These are phyloP conservation scores for Medicago lupulina DNA, from an alignment of 306 rosid genomes.

Conservation along the genomic window DNA sequence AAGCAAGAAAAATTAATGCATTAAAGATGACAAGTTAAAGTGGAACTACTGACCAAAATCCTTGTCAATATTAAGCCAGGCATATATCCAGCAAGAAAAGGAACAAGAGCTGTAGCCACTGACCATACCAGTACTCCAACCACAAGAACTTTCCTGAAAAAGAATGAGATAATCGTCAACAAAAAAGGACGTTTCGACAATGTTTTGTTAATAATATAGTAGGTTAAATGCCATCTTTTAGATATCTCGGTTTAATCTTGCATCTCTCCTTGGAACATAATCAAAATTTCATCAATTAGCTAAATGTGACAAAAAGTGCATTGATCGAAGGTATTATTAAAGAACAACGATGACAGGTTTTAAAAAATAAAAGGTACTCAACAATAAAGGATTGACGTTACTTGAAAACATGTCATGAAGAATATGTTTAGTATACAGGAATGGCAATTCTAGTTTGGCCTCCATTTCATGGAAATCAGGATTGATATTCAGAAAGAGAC, in stretches of 20 bases:
- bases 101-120: conserved; percentile 83
- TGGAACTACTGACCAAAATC: conserved; percentile 68
- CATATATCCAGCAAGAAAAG: conserved; percentile 85
- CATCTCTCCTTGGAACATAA: conserved; percentile 25
- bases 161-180: conserved; percentile 28
- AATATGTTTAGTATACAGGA: too few species aligned
- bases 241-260: conserved; percentile 29
- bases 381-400: conserved; percentile 13
- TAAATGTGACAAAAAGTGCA: neutral
- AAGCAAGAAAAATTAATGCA: neutral
- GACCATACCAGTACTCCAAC: conserved; percentile 92
- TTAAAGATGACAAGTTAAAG: neutral
- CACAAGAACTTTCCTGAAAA: conserved; percentile 80
- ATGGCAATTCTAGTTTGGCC: too few species aligned
- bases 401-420: neutral
- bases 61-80: conserved; percentile 84
- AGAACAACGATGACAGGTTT: conserved; percentile 24
- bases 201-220: conserved; percentile 20
- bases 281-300: conserved; percentile 20
- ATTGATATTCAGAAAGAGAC: too few species aligned
- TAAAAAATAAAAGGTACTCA: neutral
- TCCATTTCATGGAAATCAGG: too few species aligned
- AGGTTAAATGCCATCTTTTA: neutral
- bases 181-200: conserved; percentile 12
- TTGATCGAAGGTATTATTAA: neutral